Conservation (phyloP, 345 rosid species). For the Melaleuca quinquenervia region DNA sequence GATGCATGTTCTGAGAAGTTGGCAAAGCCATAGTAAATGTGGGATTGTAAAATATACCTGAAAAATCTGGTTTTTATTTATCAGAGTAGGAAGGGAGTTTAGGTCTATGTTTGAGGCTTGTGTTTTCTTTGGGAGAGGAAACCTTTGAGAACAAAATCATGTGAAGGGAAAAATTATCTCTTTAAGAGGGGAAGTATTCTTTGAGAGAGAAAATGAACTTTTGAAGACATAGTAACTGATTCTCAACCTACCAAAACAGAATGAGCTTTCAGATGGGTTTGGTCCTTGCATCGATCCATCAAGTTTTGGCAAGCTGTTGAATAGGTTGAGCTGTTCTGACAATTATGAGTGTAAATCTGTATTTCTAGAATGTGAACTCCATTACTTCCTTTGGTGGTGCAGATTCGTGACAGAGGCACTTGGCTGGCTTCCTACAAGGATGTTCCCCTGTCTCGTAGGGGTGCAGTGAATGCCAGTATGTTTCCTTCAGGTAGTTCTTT, state of each 20-base stretch:
- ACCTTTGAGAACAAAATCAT: not conserved
- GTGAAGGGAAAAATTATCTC: not conserved
- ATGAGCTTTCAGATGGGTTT: not conserved
- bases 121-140: not conserved
- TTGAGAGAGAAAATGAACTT: not conserved
- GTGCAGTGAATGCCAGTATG: conserved; percentile 57
- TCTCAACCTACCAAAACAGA: not conserved
- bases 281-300: not conserved
- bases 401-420: conserved; percentile 62
- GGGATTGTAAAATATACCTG: not conserved
- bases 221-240: not conserved
- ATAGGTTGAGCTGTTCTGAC: not conserved
- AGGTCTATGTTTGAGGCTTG: not conserved
- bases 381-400: conserved; percentile 5
- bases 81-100: not conserved
- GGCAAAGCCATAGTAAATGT: not conserved
- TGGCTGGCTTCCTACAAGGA: conserved; percentile 77
- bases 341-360: not conserved
- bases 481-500: conserved; percentile 57
- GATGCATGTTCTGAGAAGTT: not conserved
- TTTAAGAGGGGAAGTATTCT: not conserved
- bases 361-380: not conserved
- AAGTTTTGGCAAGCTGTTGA: not conserved
- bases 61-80: not conserved
- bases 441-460: conserved; percentile 35